A percentile compares a stretch with the other conserved stretches of the same genome.
Conservation (phyloP, 2,329 filamentous ascomycete genomes). For the Alternaria gansuensis region DNA sequence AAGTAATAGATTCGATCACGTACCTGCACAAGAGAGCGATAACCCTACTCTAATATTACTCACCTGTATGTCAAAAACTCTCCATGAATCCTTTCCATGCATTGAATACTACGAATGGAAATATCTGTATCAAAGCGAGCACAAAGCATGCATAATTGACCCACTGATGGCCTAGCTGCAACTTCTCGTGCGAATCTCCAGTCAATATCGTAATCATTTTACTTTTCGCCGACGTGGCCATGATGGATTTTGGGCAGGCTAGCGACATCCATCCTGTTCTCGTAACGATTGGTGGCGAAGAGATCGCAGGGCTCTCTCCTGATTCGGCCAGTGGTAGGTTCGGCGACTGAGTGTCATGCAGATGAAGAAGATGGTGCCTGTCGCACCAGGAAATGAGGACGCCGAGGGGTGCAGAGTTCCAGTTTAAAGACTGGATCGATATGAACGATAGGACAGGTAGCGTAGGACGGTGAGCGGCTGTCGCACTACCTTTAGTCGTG, state of each 20-base stretch:
- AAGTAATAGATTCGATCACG: neutral
- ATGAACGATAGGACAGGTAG: constrained; percentile 43
- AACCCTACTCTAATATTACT: constrained; percentile 66
- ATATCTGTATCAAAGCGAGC: constrained; percentile 66
- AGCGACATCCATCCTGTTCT: constrained; percentile 44
- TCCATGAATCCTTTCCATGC: constrained; percentile 61
- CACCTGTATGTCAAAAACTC: constrained; percentile 46
- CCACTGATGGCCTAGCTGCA: constrained; percentile 55
- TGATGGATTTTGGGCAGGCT: constrained; percentile 41
- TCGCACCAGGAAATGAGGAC: constrained; percentile 34
- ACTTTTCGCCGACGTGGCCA: constrained; percentile 62
- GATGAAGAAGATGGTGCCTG: constrained; percentile 41
- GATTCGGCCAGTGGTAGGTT: constrained; percentile 34
- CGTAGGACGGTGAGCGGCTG: constrained; percentile 32
- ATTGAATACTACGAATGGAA: constrained; percentile 67
- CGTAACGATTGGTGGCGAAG: constrained; percentile 43
- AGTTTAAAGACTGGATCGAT: constrained; percentile 32
- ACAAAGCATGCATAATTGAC: constrained; percentile 61
- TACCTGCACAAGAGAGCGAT: constrained; percentile 56
- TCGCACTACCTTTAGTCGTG: constrained; percentile 6
- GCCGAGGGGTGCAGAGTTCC: constrained; percentile 43
- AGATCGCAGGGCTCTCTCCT: constrained; percentile 3
- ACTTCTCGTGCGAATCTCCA: constrained; percentile 65
- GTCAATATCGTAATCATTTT: constrained; percentile 65
- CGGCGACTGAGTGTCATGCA: constrained; percentile 37